phyloP scores from a whole-genome alignment of 768 basidiomycete genomes.

The Rhodotorula sphaerocarpa region DNA sequence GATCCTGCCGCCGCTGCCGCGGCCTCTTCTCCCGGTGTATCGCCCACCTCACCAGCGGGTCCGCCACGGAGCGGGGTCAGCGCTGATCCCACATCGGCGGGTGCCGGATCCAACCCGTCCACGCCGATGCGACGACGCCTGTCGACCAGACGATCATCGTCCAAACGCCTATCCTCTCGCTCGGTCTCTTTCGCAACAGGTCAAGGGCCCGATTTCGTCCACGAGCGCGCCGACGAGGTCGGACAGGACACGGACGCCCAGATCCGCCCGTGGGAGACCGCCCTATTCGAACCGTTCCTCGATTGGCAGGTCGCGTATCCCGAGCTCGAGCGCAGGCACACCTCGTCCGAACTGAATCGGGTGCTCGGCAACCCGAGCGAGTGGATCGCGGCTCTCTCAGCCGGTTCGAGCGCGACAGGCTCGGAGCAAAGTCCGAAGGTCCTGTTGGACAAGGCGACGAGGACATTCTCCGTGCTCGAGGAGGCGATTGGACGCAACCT shows the following conservation, averaged over 20 bases:
- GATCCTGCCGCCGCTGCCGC: neutral
- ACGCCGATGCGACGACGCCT: conserved; percentile 28
- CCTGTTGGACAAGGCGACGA: conserved; percentile 47
- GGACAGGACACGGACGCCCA: neutral
- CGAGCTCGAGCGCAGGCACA: conserved; percentile 61
- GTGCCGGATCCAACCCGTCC: too few species aligned
- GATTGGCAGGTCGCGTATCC: conserved; percentile 82
- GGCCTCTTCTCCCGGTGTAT: too few species aligned
- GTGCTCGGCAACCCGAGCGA: conserved; percentile 15
- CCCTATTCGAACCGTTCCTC: conserved; percentile 86
- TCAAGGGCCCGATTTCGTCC: conserved; percentile 5
- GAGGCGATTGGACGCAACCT: conserved; percentile 67
- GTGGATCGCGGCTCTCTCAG: conserved; percentile 4
- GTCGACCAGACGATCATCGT: conserved; percentile 43
- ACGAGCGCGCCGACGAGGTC: conserved; percentile 3
- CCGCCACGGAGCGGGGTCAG: too few species aligned
- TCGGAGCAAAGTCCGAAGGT: conserved; percentile 23
- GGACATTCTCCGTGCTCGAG: conserved; percentile 65
- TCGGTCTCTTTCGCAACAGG: conserved; percentile 35
- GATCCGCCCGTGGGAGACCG: conserved; percentile 65
- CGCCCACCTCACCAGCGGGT: too few species aligned
- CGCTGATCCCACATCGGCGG: too few species aligned
- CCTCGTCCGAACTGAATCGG: conserved; percentile 43
- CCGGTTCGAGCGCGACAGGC: neutral
- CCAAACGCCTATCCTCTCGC: conserved; percentile 34